Evolutionary conservation across 2,329 filamentous ascomycete species (phyloP), one percentile per base, ranked within the genome.

Genomic region (Diaporthe citrichinensis): DNA sequence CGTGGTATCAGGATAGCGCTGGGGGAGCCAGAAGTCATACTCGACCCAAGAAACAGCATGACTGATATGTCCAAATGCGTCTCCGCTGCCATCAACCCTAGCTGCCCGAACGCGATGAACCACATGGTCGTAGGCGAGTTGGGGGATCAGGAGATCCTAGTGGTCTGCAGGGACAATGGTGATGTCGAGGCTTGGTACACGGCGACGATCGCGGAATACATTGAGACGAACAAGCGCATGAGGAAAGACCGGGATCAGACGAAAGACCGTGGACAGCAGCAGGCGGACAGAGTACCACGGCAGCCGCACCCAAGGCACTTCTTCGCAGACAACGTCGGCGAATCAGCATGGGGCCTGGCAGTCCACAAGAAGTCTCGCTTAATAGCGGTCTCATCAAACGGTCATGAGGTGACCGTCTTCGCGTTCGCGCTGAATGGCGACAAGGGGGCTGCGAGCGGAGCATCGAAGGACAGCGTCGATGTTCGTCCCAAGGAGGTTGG

Each of bases 281-380:
- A 20, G 17, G 4, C 44, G 20, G 28, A 31, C 28, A 6, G 15
- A 15, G 23, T 31, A 17, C 17, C 12, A 17, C 46, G n/a, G 31
- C 59, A 34, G 39, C 61, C 73, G 25, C 49, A 58, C 6, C 78
- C 86, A 76, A 80, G 78, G 73, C 86, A 86, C 0, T 94, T 98
- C 80, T 94, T 98, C 74, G 90, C 92, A 75, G 90, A 94, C 51
- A 95, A 94, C 81, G 95, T 98, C 3, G 90, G 91, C 1, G 86
- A 85, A 34, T 96, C 94, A 76, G 96, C 96, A 3, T 99, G 97
- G 97, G 97, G 96, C 0, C 84, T 98, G 65, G 93, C 95, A 10
- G 89, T 98, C 15, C 96, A 98, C 82, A 89, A 91, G 77, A 86
- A 92, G 77, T 95, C 94, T n/a, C 92, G 96, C 0, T 86, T 98